Base-by-base conservation (phyloP, 2,329 filamentous ascomycete genomes). In the Penicillium digitatum region DNA sequence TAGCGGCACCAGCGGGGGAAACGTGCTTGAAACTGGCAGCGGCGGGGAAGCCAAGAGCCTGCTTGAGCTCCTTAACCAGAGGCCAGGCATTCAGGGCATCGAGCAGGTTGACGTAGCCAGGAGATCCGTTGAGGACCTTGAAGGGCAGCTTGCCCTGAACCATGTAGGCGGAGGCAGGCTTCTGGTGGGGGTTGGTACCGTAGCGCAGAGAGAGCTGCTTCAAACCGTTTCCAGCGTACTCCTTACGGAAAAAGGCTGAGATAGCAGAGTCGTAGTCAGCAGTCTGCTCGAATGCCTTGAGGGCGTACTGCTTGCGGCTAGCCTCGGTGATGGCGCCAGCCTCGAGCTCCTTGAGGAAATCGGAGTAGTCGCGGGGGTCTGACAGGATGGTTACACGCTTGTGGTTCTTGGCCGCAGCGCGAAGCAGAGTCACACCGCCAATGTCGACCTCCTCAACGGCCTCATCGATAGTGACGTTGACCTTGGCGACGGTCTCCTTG, bases 21-120 rank as follows among this genome's bases (percentile, higher is more conserved):
- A 97, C 94, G 74, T 99, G 94, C 85, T 96, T 99, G 86, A 99
- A 99, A 73, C 90, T 96, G 60, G 94, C 93, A 29, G 94, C 94
- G 51, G 94, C 94, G 32, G 94, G 90, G 74, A 88, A 87, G 65
- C 88, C 87, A 22, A 97, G 85, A 22, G 93, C 90, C 65, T 88
- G 80, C 81, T 91, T 95, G 68, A 99, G 84, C 79, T 99, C 94
- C 81, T 95, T 95, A 55, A 99, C 94, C 57, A 99, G 79, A 7
- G 90, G 89, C 94, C 94, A 99, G 65, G 91, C 90, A 76, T 99
- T 99, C 66, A 99, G 83, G 48, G 90, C 90, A 76, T 99, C 94
- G 46, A 99, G 84, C 47, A 99, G 82, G 79, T 99, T 99, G 80
- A 99, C 94, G 76, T 96, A 99, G 51, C 94, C 94, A 8, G 94